Evolutionary conservation across 139 green algal genomes (phyloP).

Genomic region (Edaphochlamys debaryana): DNA sequence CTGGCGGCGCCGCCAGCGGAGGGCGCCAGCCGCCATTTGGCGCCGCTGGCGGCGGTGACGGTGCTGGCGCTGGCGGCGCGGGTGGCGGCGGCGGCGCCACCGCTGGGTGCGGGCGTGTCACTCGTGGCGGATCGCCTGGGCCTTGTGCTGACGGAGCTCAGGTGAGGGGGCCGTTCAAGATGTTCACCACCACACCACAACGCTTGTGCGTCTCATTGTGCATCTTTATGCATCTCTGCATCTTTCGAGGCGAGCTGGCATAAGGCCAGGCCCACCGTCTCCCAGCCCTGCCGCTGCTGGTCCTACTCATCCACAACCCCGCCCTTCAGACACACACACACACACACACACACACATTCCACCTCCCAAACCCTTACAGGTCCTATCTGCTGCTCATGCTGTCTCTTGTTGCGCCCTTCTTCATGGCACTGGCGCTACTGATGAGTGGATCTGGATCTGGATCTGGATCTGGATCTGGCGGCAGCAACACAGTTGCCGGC

Average conservation of each 20-base stretch:
- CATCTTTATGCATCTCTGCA: too few species aligned
- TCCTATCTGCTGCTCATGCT: not conserved
- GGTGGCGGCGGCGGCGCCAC: not conserved
- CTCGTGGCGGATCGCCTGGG: not conserved
- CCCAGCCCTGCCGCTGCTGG: too few species aligned
- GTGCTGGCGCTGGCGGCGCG: slow-evolving; percentile 2
- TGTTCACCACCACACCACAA: too few species aligned
- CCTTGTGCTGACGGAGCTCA: not conserved
- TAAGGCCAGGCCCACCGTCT: too few species aligned
- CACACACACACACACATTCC: not conserved
- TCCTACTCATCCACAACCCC: too few species aligned
- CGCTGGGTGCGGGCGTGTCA: not conserved
- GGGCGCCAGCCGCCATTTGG: not conserved
- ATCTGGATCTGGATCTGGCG: not conserved
- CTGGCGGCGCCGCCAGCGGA: not conserved
- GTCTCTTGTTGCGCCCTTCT: not conserved
- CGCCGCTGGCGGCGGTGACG: not conserved
- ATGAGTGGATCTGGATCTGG: not conserved
- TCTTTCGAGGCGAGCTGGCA: too few species aligned
- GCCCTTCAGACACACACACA: too few species aligned
- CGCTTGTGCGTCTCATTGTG: too few species aligned
- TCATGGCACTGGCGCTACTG: not conserved
- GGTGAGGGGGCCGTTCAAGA: not conserved
- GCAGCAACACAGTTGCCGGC: not conserved
- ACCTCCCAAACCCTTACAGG: not conserved